A percentile compares a stretch with the other conserved stretches of the same genome.
phyloP scores from a whole-genome alignment of 306 rosid genomes.

The Styphnolobium japonicum region DNA sequence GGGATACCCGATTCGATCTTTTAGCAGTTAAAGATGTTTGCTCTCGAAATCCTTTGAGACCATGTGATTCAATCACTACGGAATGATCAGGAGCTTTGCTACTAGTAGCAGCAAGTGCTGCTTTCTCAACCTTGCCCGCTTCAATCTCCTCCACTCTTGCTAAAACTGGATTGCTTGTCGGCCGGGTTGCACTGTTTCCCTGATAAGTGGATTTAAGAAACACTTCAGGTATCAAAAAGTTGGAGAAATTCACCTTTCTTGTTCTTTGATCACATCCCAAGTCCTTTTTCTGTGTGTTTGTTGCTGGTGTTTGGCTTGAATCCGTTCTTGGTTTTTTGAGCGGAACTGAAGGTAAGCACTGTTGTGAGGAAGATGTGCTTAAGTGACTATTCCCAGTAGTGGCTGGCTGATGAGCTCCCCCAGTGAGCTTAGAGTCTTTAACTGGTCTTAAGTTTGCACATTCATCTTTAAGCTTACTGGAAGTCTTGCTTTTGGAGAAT shows the following conservation, averaged over 20 bases:
- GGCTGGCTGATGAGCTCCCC: neutral
- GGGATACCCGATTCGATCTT: neutral
- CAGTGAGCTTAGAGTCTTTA: neutral
- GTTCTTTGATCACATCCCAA: conserved; percentile 12
- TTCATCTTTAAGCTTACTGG: neutral
- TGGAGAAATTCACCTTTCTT: conserved; percentile 32
- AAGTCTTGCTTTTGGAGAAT: neutral
- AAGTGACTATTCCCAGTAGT: neutral
- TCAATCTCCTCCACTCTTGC: conserved; percentile 12
- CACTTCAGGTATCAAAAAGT: conserved; percentile 30
- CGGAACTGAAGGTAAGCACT: neutral
- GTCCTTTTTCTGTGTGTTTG: conserved; percentile 6
- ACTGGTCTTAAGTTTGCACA: neutral
- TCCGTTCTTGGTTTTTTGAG: conserved; percentile 19
- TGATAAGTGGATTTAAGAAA: conserved; percentile 15
- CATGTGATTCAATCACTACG: conserved; percentile 15
- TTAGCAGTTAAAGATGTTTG: neutral
- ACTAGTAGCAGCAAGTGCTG: neutral
- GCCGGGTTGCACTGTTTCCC: conserved; percentile 5
- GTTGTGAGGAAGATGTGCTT: conserved; percentile 16
- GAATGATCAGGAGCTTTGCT: neutral
- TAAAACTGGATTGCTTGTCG: neutral
- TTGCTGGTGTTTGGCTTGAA: neutral
- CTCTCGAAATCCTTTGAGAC: conserved; percentile 1
- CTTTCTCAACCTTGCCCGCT: neutral